phyloP scores from a whole-genome alignment of 495 filamentous ascomycete species.

The Lindgomyces ingoldianus region DNA sequence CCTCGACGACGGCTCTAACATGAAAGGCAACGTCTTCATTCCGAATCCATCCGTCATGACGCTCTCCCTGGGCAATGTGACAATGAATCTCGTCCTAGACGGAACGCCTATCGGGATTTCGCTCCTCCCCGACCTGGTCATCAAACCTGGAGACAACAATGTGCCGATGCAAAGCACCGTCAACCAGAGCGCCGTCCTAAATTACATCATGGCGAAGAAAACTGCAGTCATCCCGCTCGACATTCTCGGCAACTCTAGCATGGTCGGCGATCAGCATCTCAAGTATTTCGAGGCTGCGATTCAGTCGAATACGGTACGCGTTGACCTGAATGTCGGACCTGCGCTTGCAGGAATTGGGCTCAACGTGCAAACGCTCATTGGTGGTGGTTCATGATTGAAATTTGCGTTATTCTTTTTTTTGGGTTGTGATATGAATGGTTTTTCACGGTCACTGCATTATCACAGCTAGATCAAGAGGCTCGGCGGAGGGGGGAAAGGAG shows the following conservation, averaged over 20 bases:
- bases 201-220: conserved; percentile 47
- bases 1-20: conserved; percentile 56
- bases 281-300: conserved; percentile 62
- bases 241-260: conserved; percentile 58
- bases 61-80: conserved; percentile 66
- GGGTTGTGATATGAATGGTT: not conserved
- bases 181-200: conserved; percentile 53
- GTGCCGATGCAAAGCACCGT: conserved; percentile 58
- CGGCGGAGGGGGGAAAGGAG: no score
- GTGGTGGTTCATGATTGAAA: not conserved
- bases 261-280: conserved; percentile 60
- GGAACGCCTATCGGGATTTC: conserved; percentile 56
- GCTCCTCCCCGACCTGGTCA: conserved; percentile 58
- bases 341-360: conserved; percentile 39
- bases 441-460: not conserved
- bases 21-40: conserved; percentile 63
- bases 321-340: conserved; percentile 49
- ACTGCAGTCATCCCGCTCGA: conserved; percentile 61
- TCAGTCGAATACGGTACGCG: conserved; percentile 43
- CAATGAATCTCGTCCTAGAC: conserved; percentile 59
- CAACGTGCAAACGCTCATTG: not conserved
- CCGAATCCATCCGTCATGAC: conserved; percentile 71
- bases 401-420: no score
- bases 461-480: no score
- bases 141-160: conserved; percentile 63